Evolutionary conservation across 768 basidiomycete species (phyloP).

Genomic region (Pleurotus platypus): DNA sequence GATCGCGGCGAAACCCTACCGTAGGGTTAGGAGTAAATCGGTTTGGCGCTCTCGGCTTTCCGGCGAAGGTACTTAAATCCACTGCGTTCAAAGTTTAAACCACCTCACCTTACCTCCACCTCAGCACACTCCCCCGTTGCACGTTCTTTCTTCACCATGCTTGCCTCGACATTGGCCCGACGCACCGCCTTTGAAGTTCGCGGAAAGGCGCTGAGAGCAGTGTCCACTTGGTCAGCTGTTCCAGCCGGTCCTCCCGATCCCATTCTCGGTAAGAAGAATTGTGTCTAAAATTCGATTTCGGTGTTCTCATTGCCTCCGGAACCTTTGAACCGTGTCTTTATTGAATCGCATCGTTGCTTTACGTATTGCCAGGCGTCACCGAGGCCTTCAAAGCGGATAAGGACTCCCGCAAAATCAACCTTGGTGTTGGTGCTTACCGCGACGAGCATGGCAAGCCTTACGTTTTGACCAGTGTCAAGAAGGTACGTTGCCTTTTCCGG

Average conservation of each 20-base stretch:
- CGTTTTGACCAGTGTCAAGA: constrained; percentile 83
- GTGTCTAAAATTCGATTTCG: constrained; percentile 4
- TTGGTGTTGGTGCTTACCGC: constrained; percentile 96
- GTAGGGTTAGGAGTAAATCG: constrained; percentile 16
- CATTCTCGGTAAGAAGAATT: constrained; percentile 66
- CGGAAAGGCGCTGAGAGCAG: constrained; percentile 35
- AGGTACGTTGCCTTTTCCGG: constrained; percentile 39
- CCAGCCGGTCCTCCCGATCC: constrained; percentile 89
- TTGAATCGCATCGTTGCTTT: constrained; percentile 7
- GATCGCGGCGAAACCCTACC: constrained; percentile 11
- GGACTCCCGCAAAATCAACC: constrained; percentile 90
- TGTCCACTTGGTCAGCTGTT: constrained; percentile 81
- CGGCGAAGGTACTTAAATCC: not conserved
- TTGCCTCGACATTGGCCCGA: constrained; percentile 50
- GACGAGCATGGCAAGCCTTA: constrained; percentile 95
- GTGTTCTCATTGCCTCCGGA: not conserved
- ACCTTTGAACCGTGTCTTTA: constrained; percentile 12
- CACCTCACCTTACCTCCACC: constrained; percentile 12
- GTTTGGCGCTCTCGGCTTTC: constrained; percentile 1
- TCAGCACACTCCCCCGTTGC: constrained; percentile 18
- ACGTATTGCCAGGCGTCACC: constrained; percentile 60
- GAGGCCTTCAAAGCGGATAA: constrained; percentile 98
- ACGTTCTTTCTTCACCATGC: constrained; percentile 27
- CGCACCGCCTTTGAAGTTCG: constrained; percentile 37
- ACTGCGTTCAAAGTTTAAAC: constrained; percentile 1